Base-by-base conservation (phyloP, 2,329 filamentous ascomycete species). In the Aspergillus transmontanensis region DNA sequence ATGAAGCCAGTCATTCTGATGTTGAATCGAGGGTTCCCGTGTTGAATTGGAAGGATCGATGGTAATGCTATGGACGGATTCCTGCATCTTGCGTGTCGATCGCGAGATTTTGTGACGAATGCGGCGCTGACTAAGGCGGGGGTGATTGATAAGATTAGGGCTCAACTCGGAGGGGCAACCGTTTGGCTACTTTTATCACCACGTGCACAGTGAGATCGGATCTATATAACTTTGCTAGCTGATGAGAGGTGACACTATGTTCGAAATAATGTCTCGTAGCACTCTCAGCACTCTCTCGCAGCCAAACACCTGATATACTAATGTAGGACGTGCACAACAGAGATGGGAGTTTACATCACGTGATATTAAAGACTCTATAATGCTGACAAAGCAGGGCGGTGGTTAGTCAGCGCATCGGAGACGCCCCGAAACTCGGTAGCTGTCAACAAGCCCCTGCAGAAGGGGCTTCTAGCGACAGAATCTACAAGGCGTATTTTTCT, bases 1-100 rank as follows among this genome's bases (percentile, higher is more conserved):
- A 92, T 89, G 79, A 90, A 87, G 75, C 89, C 87, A 70, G 84
- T 72, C 74, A 78, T 78, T 62, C 60, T 72, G 72, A 72, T 64
- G 60, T 64, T 61, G 60, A 57, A 63, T 57, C 54, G 36, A 51
- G 56, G 28, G 43, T 34, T 36, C 56, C 45, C 61, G 64, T 72
- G 72, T 73, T 75, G 72, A 72, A 72, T 67, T 58, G 58, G 34
- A 28, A 45, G 28, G 36, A 59, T 41, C 19, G 57, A 50, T 32
- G 43, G 34, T 56, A 59, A 48, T 30, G 30, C 12, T 7, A 19
- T 39, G 4, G 51, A 55, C 6, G 11, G 12, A 34, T 39, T 34
- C 16, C 30, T 54, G 14, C 26, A 30, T 30, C 32, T 21, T 21
- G 9, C 21, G 5, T 39, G 32, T 57, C 56, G 56, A 62, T 34